Conservation (phyloP, 352 stramenopile species). For the Pythium aquatile region DNA sequence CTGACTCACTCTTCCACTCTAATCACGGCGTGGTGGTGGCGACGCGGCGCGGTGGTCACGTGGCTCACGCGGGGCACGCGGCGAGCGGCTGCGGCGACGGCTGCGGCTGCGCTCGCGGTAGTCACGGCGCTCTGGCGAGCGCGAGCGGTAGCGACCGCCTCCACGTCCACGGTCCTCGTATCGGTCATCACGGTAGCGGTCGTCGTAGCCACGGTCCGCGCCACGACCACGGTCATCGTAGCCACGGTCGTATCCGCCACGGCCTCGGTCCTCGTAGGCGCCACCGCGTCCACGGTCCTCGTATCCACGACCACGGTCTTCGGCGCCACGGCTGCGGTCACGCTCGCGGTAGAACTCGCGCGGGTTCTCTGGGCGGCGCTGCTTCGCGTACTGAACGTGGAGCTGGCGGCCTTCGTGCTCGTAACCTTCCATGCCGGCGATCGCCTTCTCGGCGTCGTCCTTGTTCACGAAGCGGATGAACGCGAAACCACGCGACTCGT, state of each 20-base stretch:
- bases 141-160: conserved; percentile 19
- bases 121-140: conserved; percentile 29
- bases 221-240: conserved; percentile 30
- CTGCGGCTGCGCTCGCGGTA: conserved; percentile 37
- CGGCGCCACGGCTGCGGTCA: conserved; percentile 26
- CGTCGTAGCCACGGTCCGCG: conserved; percentile 28
- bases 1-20: conserved; percentile 25
- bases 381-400: conserved; percentile 76
- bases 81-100: conserved; percentile 32
- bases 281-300: conserved; percentile 28
- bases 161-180: conserved; percentile 29
- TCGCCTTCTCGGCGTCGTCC: conserved; percentile 86
- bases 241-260: conserved; percentile 25
- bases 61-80: conserved; percentile 18
- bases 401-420: conserved; percentile 71
- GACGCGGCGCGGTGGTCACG: conserved; percentile 37
- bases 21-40: conserved; percentile 46
- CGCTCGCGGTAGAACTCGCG: conserved; percentile 61
- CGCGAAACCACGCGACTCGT: conserved; percentile 78
- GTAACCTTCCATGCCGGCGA: conserved; percentile 70
- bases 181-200: conserved; percentile 24
- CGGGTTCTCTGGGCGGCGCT: conserved; percentile 75
- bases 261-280: conserved; percentile 32
- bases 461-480: conserved; percentile 90
- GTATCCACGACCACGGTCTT: conserved; percentile 28